Percentiles rank a stretch among this genome's conserved stretches.
Evolutionary conservation across 2,329 filamentous ascomycete genomes (phyloP).

Genomic region (Colletotrichum liriopes): DNA sequence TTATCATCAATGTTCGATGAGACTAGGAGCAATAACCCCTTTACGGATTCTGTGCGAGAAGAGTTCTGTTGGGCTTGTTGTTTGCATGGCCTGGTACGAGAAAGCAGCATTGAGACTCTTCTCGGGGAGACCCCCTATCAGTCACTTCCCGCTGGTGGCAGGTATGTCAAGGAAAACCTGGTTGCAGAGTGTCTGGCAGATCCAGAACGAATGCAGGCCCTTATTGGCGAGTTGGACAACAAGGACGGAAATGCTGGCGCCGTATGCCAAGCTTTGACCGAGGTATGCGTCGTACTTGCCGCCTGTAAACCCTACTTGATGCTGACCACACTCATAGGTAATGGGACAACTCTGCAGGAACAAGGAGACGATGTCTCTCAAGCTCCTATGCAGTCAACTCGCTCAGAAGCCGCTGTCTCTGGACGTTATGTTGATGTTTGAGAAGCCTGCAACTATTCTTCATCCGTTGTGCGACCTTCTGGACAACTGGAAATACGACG

Average conservation of each 20-base stretch:
- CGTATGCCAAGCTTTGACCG: slow-evolving; percentile 83
- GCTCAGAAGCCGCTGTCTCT: slow-evolving; percentile 80
- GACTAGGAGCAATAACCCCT: slow-evolving; percentile 70
- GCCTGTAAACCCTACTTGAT: slow-evolving; percentile 18
- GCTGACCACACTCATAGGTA: slow-evolving; percentile 61
- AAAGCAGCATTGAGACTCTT: slow-evolving; percentile 83
- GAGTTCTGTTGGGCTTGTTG: slow-evolving; percentile 94
- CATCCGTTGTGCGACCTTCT: slow-evolving; percentile 82
- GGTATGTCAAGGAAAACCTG: slow-evolving; percentile 83
- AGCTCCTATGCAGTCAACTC: slow-evolving; percentile 80
- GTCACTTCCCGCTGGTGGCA: slow-evolving; percentile 80
- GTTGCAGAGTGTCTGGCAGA: slow-evolving; percentile 85
- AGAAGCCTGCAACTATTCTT: slow-evolving; percentile 78
- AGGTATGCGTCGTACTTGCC: slow-evolving; percentile 62
- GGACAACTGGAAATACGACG: slow-evolving; percentile 86
- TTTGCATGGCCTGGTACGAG: slow-evolving; percentile 86
- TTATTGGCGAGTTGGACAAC: slow-evolving; percentile 87
- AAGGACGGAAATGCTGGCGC: slow-evolving; percentile 94
- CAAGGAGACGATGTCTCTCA: slow-evolving; percentile 86
- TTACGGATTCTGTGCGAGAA: slow-evolving; percentile 72
- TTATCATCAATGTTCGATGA: slow-evolving; percentile 73
- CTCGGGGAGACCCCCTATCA: slow-evolving; percentile 89
- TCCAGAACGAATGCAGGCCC: slow-evolving; percentile 80
- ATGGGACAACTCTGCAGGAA: slow-evolving; percentile 78
- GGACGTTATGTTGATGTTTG: slow-evolving; percentile 84